These are phyloP conservation scores for Daldinia eschscholtzii DNA, from an alignment of 2,329 filamentous ascomycete species.

Conservation along the genomic window DNA sequence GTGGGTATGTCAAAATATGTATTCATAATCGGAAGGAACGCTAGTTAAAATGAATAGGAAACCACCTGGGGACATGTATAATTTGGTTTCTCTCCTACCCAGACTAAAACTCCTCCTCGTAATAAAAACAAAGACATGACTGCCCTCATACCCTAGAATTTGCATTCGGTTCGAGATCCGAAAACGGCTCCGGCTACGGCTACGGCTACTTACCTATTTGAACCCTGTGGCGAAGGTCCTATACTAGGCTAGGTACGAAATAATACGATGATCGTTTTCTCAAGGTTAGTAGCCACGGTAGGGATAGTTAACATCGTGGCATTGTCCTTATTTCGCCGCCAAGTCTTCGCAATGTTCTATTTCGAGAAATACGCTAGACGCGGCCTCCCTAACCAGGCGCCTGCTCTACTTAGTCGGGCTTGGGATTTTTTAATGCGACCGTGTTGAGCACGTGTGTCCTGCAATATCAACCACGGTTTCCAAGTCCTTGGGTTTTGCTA, in stretches of 20 bases:
- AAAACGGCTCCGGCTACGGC: constrained; percentile 10
- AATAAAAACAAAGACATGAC: constrained; percentile 1
- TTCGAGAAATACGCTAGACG: constrained; percentile 12
- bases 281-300: constrained; percentile 12
- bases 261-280: constrained; percentile 8
- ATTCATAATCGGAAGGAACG: background rate
- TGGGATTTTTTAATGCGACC: constrained; percentile 9
- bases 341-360: constrained; percentile 2
- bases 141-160: background rate
- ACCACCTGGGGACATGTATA: background rate
- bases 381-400: background rate
- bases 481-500: constrained; percentile 20
- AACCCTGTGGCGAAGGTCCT: constrained; percentile 6
- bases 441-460: constrained; percentile 28
- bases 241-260: constrained; percentile 9
- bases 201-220: background rate
- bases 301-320: constrained; percentile 12
- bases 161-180: constrained; percentile 10
- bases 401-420: background rate
- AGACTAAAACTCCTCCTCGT: background rate
- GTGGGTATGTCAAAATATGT: background rate
- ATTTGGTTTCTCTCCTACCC: background rate
- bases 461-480: constrained; percentile 18
- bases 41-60: background rate
- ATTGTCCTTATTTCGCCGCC: background rate